phyloP scores from a whole-genome alignment of 495 filamentous ascomycete species.

The Trichoderma erinaceum region DNA sequence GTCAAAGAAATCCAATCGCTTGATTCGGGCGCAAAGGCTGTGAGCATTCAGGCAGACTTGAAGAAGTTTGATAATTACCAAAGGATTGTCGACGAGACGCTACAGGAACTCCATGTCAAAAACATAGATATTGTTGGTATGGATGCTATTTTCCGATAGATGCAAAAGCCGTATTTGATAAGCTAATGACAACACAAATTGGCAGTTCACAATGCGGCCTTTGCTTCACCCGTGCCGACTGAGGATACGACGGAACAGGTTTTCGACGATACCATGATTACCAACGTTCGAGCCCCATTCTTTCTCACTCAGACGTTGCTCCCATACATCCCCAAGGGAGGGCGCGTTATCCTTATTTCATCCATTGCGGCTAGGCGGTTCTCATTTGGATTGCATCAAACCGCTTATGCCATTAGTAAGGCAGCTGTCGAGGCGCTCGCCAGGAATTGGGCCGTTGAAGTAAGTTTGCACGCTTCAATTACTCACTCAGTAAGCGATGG shows the following conservation, averaged over 20 bases:
- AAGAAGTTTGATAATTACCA: slow-evolving; percentile 59
- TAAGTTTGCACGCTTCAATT: slow-evolving; percentile 17
- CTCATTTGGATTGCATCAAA: slow-evolving; percentile 45
- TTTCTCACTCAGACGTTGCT: slow-evolving; percentile 69
- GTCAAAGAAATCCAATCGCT: slow-evolving; percentile 51
- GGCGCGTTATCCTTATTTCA: slow-evolving; percentile 57
- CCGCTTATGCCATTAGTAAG: slow-evolving; percentile 61
- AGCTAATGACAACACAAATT: not conserved
- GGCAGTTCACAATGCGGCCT: slow-evolving; percentile 56
- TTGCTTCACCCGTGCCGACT: slow-evolving; percentile 56
- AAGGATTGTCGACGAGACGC: slow-evolving; percentile 45
- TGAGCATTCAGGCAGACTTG: slow-evolving; percentile 72
- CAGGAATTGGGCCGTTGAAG: slow-evolving; percentile 49
- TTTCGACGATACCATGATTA: slow-evolving; percentile 70
- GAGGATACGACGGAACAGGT: slow-evolving; percentile 68
- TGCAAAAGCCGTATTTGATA: not conserved
- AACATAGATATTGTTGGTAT: slow-evolving; percentile 60
- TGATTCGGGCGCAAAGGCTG: slow-evolving; percentile 47
- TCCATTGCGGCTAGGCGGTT: slow-evolving; percentile 53
- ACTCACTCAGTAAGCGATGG: not conserved
- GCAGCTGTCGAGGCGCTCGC: slow-evolving; percentile 52
- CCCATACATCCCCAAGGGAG: slow-evolving; percentile 54
- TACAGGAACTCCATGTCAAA: slow-evolving; percentile 32
- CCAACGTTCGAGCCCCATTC: slow-evolving; percentile 77
- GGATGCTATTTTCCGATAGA: not conserved